phyloP scores from a whole-genome alignment of 2,329 filamentous ascomycete species.

The Paecilomyces sp. region DNA sequence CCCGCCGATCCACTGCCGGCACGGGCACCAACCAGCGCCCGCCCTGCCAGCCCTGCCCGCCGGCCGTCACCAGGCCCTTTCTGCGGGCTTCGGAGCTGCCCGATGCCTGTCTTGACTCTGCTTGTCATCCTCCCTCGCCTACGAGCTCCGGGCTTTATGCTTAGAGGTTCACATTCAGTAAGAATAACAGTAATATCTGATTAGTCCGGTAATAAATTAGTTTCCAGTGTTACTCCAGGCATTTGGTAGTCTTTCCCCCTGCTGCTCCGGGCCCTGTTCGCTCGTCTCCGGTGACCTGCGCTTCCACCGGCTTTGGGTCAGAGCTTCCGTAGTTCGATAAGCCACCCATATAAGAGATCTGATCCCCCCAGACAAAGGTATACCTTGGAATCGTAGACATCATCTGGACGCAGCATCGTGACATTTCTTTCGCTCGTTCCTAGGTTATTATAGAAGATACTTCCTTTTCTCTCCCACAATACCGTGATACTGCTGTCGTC shows the following conservation, averaged over 20 bases:
- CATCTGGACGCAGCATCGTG: neutral
- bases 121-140: neutral
- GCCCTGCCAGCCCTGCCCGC: neutral
- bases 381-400: neutral
- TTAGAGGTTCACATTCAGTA: neutral
- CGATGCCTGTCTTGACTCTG: neutral
- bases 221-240: neutral
- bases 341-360: neutral
- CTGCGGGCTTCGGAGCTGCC: neutral
- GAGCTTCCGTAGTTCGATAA: neutral
- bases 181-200: too few species aligned
- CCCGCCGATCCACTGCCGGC: neutral
- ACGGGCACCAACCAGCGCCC: neutral
- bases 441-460: neutral
- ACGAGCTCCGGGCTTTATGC: neutral
- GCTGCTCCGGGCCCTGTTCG: neutral
- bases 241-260: neutral
- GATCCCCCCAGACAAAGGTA: neutral
- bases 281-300: neutral
- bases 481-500: conserved; percentile 4
- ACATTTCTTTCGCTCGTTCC: neutral
- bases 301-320: neutral
- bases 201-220: too few species aligned
- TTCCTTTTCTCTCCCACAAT: neutral
- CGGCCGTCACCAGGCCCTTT: neutral